Conservation (phyloP, 176 grass and related monocot species). For the Musa troglodytarum region DNA sequence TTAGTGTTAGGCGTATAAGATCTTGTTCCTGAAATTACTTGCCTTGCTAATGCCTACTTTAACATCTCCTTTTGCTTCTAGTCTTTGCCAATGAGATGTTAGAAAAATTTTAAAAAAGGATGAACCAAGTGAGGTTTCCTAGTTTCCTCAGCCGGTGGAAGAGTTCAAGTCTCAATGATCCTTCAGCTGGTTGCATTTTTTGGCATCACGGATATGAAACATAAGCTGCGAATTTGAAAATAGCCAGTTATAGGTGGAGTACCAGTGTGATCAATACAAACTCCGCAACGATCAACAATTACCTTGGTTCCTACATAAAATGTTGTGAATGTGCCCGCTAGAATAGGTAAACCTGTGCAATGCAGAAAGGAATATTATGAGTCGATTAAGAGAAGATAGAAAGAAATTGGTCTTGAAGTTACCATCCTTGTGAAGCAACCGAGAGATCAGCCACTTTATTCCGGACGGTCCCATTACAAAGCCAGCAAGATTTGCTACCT, state of each 20-base stretch:
- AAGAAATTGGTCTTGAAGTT: not conserved
- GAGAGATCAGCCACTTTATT: constrained; percentile 52
- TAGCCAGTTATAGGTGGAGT: not conserved
- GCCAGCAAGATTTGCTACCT: constrained; percentile 88
- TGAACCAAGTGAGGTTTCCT: too few relatives aligned
- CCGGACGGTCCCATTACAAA: constrained; percentile 75
- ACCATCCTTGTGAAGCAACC: constrained; percentile 61
- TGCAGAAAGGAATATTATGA: constrained; percentile 20
- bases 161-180: not conserved
- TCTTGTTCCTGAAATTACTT: too few relatives aligned
- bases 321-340: constrained; percentile 47
- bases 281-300: not conserved
- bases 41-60: too few relatives aligned
- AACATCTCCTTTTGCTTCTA: too few relatives aligned
- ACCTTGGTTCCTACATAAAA: constrained; percentile 92
- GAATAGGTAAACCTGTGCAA: constrained; percentile 42
- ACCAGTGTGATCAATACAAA: not conserved
- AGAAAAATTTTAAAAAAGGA: too few relatives aligned
- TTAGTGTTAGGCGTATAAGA: too few relatives aligned
- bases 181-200: constrained; percentile 4
- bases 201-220: constrained; percentile 62
- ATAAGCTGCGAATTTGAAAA: constrained; percentile 53
- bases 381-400: not conserved
- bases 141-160: too few relatives aligned
- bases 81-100: too few relatives aligned